Evolutionary conservation across 192 early-diverging fungal genomes (phyloP).

Genomic region (Gonapodya sp.): DNA sequence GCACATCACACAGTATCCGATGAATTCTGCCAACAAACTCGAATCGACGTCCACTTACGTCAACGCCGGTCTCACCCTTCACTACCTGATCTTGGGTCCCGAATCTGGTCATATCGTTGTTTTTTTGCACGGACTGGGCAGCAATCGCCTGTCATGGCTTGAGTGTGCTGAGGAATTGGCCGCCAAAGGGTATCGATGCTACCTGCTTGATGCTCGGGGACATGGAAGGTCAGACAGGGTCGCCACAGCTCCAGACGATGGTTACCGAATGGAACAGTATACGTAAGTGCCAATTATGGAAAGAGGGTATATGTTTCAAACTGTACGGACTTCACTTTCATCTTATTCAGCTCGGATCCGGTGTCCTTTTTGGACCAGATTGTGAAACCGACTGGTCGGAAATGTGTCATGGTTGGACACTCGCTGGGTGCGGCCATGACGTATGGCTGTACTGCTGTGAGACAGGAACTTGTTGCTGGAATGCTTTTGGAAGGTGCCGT

Average conservation of each 20-base stretch:
- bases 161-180: not conserved
- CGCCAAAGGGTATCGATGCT: not conserved
- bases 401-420: not conserved
- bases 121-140: conserved; percentile 3
- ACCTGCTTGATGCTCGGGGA: not conserved
- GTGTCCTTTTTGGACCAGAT: not conserved
- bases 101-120: not conserved
- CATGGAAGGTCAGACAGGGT: conserved; percentile 3
- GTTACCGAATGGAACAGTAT: too few species aligned
- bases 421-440: conserved; percentile 5
- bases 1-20: too few species aligned
- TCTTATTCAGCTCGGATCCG: not conserved
- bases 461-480: not conserved
- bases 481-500: not conserved
- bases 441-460: not conserved
- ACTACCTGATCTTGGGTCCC: not conserved
- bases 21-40: too few species aligned
- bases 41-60: not conserved
- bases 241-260: too few species aligned
- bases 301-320: too few species aligned
- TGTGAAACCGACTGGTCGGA: not conserved
- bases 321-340: not conserved
- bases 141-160: not conserved
- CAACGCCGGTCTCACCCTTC: conserved; percentile 1
- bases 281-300: too few species aligned